phyloP scores from a whole-genome alignment of 2,329 filamentous ascomycete species.

The Colletotrichum eremochloae region DNA sequence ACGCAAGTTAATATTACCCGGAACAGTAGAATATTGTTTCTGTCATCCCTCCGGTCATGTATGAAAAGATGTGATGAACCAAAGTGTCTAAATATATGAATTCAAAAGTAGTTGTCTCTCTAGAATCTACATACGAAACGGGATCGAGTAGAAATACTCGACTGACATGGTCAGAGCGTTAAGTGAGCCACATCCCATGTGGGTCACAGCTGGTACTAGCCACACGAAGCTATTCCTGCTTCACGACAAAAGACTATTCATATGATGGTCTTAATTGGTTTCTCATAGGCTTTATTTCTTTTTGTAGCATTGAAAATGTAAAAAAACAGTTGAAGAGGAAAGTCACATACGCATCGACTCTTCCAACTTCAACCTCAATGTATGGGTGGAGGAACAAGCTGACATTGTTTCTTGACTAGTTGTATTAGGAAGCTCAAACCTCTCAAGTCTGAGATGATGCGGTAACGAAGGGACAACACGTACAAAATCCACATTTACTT shows the following conservation, averaged over 20 bases:
- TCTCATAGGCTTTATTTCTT: neutral
- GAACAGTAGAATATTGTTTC: neutral
- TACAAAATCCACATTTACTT: neutral
- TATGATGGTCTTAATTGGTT: neutral
- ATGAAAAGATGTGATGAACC: neutral
- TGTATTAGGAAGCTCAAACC: neutral
- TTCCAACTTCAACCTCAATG: neutral
- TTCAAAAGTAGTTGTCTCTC: no score
- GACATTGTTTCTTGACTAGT: neutral
- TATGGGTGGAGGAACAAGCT: neutral
- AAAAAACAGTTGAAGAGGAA: no score
- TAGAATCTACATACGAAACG: no score
- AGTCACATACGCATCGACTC: no score
- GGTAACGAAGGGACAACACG: neutral
- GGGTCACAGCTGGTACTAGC: no score
- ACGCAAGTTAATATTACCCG: neutral
- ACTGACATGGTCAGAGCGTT: no score
- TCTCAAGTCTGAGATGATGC: neutral
- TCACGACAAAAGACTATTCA: no score
- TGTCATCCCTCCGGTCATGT: neutral
- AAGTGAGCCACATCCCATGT: no score
- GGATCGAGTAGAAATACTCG: no score
- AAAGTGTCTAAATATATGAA: no score
- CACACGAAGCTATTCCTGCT: no score
- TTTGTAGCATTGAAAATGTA: neutral